Evolutionary conservation across 2,329 filamentous ascomycete species (phyloP).

Genomic region (Diaporthe nobilis): DNA sequence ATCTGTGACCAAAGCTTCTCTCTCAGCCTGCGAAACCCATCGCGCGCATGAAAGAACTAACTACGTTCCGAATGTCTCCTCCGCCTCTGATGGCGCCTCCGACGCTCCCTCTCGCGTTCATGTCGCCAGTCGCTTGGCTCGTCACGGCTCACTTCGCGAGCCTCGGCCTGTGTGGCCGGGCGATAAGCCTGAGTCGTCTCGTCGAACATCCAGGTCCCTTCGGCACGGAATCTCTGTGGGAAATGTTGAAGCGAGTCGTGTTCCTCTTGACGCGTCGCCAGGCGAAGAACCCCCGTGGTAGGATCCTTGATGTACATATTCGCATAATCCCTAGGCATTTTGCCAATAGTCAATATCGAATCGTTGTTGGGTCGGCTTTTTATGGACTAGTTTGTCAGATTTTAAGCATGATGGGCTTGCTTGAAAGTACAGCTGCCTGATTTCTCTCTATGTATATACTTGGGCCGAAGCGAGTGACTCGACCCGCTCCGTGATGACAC

Average conservation of each 20-base stretch:
- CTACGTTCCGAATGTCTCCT: not conserved
- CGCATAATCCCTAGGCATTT: not conserved
- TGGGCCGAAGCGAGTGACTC: not conserved
- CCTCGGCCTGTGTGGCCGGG: constrained; percentile 10
- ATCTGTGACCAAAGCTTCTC: not conserved
- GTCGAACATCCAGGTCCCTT: constrained; percentile 9
- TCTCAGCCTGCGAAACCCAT: not conserved
- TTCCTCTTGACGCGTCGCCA: constrained; percentile 21
- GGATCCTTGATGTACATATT: constrained; percentile 19
- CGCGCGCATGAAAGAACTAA: not conserved
- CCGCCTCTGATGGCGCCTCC: not conserved
- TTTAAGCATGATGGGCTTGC: no score
- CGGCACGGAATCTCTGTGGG: not conserved
- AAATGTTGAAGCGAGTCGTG: not conserved
- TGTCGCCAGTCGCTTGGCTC: constrained; percentile 7
- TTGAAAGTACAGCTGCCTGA: not conserved
- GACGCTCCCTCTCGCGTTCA: not conserved
- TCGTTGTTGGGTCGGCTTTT: not conserved
- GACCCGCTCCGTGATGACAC: not conserved
- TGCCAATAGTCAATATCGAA: no score
- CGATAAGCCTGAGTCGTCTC: not conserved
- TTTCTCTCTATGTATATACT: not conserved
- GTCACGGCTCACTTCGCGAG: not conserved
- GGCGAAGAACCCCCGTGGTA: not conserved
- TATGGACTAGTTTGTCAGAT: not conserved